Evolutionary conservation across 257 asterid species (phyloP).

Genomic region (Solanum rostratum): DNA sequence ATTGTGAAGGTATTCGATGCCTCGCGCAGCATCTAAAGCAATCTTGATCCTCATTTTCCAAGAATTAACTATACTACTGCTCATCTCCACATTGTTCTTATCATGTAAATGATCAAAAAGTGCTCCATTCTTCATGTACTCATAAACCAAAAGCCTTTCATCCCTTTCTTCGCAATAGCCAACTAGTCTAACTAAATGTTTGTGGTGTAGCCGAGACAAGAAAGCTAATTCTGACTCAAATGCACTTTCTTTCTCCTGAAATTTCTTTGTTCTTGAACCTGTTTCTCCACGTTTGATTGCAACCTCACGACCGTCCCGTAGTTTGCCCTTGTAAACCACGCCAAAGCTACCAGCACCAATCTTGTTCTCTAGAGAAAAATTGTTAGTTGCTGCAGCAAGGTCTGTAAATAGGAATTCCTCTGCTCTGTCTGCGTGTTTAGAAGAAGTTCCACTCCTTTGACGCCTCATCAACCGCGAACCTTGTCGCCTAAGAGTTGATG

Average conservation of each 20-base stretch:
- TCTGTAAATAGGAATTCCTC: constrained; percentile 62
- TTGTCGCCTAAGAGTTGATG: constrained; percentile 71
- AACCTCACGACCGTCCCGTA: constrained; percentile 61
- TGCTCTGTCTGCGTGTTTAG: constrained; percentile 59
- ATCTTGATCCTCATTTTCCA: constrained; percentile 79
- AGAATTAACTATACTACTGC: constrained; percentile 45
- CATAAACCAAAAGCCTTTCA: constrained; percentile 70
- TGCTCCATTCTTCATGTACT: constrained; percentile 86
- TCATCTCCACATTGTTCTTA: constrained; percentile 44
- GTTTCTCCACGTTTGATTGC: constrained; percentile 74
- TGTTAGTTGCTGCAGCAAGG: constrained; percentile 49
- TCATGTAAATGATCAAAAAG: constrained; percentile 61
- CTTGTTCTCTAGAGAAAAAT: constrained; percentile 56
- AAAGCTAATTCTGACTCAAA: constrained; percentile 77
- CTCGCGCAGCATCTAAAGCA: constrained; percentile 72
- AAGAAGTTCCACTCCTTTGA: constrained; percentile 78
- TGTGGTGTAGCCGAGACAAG: constrained; percentile 83
- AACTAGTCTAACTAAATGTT: constrained; percentile 66
- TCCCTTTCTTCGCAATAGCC: constrained; percentile 78
- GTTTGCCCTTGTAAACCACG: constrained; percentile 61
- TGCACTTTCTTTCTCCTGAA: constrained; percentile 78
- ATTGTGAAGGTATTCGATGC: constrained; percentile 73
- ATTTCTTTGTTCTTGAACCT: constrained; percentile 44
- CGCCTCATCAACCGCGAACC: constrained; percentile 79
- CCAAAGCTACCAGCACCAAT: constrained; percentile 88